These are phyloP conservation scores for Cicer chorassanicum DNA, from an alignment of 306 rosid species.

Conservation along the genomic window DNA sequence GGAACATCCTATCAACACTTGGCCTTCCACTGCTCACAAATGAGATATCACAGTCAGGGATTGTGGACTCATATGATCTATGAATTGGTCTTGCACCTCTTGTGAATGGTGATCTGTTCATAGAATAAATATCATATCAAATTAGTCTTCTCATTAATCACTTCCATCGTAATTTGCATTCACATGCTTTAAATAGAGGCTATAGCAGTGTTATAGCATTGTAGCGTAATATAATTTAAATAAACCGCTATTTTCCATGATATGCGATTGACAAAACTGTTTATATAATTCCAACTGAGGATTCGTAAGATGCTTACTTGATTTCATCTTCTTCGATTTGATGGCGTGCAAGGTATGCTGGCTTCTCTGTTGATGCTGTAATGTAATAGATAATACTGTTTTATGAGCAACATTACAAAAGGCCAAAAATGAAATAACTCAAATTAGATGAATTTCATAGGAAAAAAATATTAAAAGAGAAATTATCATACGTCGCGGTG, in stretches of 20 bases:
- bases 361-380: conserved; percentile 52
- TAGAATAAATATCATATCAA: conserved; percentile 25
- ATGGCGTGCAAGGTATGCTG: conserved; percentile 8
- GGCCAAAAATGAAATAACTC: background rate
- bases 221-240: no score
- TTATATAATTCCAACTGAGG: background rate
- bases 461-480: conserved; percentile 17
- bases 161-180: conserved; percentile 20
- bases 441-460: background rate
- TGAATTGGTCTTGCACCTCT: conserved; percentile 49
- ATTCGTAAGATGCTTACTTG: conserved; percentile 56
- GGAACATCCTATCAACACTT: conserved; percentile 56
- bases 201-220: no score
- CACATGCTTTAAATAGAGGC: background rate
- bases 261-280: no score
- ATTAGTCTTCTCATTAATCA: conserved; percentile 34
- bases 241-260: no score
- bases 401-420: conserved; percentile 23
- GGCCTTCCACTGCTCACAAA: conserved; percentile 74
- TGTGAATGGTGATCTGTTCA: conserved; percentile 76
- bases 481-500: conserved; percentile 44
- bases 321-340: conserved; percentile 50
- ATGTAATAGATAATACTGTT: conserved; percentile 12
- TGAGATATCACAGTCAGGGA: conserved; percentile 68
- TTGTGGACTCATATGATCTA: conserved; percentile 53